A percentile compares a stretch with the other conserved stretches of the same genome.
phyloP scores from a whole-genome alignment of 768 basidiomycete genomes.

The Infundibulicybe gibba region DNA sequence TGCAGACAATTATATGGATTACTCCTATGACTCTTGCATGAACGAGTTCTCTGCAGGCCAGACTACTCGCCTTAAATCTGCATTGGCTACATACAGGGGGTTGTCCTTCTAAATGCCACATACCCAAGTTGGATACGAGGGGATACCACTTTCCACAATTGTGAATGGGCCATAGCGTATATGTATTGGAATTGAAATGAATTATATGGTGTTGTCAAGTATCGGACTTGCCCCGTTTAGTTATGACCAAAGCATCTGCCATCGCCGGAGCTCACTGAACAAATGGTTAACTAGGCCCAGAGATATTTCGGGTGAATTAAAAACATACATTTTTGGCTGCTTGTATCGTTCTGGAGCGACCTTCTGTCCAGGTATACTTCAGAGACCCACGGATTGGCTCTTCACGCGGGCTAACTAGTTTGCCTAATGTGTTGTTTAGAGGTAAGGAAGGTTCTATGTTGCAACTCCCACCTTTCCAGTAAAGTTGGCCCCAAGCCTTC shows the following conservation, averaged over 20 bases:
- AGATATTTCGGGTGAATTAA: not conserved
- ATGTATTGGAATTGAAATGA: too few species aligned
- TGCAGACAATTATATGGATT: conserved; percentile 46
- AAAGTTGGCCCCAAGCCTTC: conserved; percentile 77
- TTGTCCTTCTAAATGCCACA: conserved; percentile 17
- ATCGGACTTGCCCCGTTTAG: too few species aligned
- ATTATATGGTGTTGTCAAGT: too few species aligned
- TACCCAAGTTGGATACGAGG: too few species aligned
- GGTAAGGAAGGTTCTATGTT: not conserved
- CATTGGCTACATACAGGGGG: conserved; percentile 38
- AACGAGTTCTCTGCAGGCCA: conserved; percentile 40
- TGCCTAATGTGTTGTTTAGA: conserved; percentile 35
- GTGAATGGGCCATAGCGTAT: too few species aligned
- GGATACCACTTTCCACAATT: too few species aligned
- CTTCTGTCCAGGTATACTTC: conserved; percentile 72
- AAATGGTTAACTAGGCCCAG: too few species aligned
- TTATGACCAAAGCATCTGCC: too few species aligned
- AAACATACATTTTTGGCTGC: conserved; percentile 2
- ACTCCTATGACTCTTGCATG: conserved; percentile 44
- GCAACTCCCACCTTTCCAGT: conserved; percentile 67
- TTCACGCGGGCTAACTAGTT: conserved; percentile 53
- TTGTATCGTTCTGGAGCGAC: conserved; percentile 35
- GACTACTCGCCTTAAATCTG: conserved; percentile 27
- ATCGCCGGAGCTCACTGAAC: too few species aligned
- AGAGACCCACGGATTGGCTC: conserved; percentile 67